A percentile compares a stretch with the other conserved stretches of the same genome.
Evolutionary conservation across 139 green algal genomes (phyloP).

Genomic region (Desmodesmus armatus): DNA sequence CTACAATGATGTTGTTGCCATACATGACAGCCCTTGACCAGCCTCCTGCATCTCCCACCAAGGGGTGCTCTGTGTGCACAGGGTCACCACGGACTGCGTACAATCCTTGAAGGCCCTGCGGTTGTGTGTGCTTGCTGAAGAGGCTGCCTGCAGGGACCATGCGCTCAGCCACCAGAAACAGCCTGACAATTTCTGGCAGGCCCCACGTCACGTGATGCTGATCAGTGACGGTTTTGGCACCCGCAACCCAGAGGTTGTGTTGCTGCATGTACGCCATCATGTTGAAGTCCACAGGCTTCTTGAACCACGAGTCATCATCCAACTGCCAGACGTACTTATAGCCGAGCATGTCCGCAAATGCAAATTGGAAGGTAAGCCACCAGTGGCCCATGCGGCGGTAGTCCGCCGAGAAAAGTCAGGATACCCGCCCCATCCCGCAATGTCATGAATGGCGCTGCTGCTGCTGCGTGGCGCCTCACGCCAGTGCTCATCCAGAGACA

Average conservation of each 20-base stretch:
- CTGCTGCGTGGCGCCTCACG: not conserved
- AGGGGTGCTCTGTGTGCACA: not conserved
- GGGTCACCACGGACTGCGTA: not conserved
- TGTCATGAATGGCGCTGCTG: not conserved
- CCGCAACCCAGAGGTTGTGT: not conserved
- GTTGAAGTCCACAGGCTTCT: not conserved
- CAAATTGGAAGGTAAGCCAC: not conserved
- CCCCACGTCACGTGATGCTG: slow-evolving; percentile 10
- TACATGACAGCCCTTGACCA: too few relatives aligned
- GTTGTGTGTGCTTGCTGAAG: slow-evolving; percentile 20
- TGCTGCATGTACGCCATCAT: not conserved
- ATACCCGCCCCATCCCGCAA: not conserved
- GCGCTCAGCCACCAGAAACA: slow-evolving; percentile 19
- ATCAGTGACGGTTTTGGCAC: not conserved
- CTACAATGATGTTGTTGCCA: not conserved
- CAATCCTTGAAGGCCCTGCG: slow-evolving; percentile 11
- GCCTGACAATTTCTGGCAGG: slow-evolving; percentile 35
- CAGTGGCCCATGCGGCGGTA: not conserved
- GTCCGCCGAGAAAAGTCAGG: not conserved
- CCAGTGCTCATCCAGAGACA: not conserved
- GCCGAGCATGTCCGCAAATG: not conserved
- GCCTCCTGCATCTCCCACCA: too few relatives aligned
- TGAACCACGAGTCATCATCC: not conserved
- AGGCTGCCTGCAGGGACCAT: slow-evolving; percentile 4
- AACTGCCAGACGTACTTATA: slow-evolving; percentile 1